Percentiles rank a stretch among this genome's conserved stretches.
These are phyloP conservation scores for Candida albicans DNA, from an alignment of 1,139 yeast genomes.

Conservation along the genomic window DNA sequence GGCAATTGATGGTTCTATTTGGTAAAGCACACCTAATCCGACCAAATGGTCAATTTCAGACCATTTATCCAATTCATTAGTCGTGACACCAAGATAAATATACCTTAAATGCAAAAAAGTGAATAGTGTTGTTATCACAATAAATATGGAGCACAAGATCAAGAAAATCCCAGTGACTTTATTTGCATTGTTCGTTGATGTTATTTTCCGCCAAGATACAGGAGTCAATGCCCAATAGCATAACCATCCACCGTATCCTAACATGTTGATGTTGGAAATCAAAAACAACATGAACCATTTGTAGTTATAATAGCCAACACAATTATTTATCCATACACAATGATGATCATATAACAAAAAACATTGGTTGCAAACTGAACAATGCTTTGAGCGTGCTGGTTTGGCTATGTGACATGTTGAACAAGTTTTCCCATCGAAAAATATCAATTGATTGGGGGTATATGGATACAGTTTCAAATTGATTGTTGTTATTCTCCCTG, in stretches of 20 bases:
- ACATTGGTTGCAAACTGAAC: slow-evolving; percentile 71
- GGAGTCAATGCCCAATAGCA: slow-evolving; percentile 30
- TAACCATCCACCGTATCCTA: slow-evolving; percentile 61
- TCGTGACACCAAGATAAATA: slow-evolving; percentile 81
- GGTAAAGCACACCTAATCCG: slow-evolving; percentile 31
- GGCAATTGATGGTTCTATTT: slow-evolving; percentile 12
- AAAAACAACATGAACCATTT: slow-evolving; percentile 68
- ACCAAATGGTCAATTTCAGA: slow-evolving; percentile 64
- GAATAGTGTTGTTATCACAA: slow-evolving; percentile 57
- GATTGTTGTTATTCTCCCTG: slow-evolving; percentile 43
- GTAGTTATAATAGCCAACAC: slow-evolving; percentile 77
- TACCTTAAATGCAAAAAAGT: slow-evolving; percentile 60
- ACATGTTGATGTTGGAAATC: slow-evolving; percentile 51
- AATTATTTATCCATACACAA: slow-evolving; percentile 92
- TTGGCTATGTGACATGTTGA: slow-evolving; percentile 66
- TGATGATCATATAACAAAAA: slow-evolving; percentile 80
- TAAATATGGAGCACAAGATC: slow-evolving; percentile 53
- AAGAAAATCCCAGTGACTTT: slow-evolving; percentile 52
- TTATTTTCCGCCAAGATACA: slow-evolving; percentile 26
- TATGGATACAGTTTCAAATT: slow-evolving; percentile 17
- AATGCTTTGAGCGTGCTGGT: slow-evolving; percentile 90
- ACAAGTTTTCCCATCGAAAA: slow-evolving; percentile 42
- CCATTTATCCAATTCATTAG: slow-evolving; percentile 89
- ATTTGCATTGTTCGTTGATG: slow-evolving; percentile 31
- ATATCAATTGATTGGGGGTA: slow-evolving; percentile 54